Evolutionary conservation across 345 rosid species (phyloP), one percentile per base, ranked within the genome.

Genomic region (Brassica rapa): DNA sequence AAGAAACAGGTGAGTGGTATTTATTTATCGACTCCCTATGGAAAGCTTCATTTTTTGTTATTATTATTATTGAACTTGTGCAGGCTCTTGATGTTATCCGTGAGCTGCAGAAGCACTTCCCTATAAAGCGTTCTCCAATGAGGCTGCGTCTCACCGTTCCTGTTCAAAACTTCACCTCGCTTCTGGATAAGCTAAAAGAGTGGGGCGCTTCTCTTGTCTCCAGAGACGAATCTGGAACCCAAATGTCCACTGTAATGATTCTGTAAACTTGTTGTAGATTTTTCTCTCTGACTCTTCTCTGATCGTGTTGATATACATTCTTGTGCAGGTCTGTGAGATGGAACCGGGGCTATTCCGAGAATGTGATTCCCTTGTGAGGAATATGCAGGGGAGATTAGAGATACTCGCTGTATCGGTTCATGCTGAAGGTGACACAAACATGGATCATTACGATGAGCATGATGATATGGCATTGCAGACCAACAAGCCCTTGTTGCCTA

Each of bases 21-120:
- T 4, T 2, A 15, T 8, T 66, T 61, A 23, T 49, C 30, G 53
- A 27, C 4, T 46, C 19, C 32, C 12, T 73, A 73, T 27, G 24
- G 5, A 27, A 57, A 3, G n/a, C 51, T 76, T 71, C 3, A 27
- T 25, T 46, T 33, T 27, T 32, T 37, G 33, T 76, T 43, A 3
- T 41, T 29, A 53, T 27, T 27, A 27, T 27, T 27, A 27, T 27
- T 27, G 29, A 65, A 71, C 61, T 53, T 73, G 4, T 83, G 74
- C 78, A 93, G 98, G 97, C 99, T 1, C 85, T 95, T 46, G 99
- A 93, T 70, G 91, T 95, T 57, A 95, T 95, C 60, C 93, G 93
- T 49, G 93, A 95, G 87, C 91, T 95, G 79, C 93, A 95, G 80
- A 91, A 93, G 83, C 94, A 91, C n/a, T 95, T 85, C 77, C 99